A percentile compares a stretch with the other conserved stretches of the same genome.
Evolutionary conservation across 2,329 filamentous ascomycete genomes (phyloP).

Genomic region (Didymella pinodella): DNA sequence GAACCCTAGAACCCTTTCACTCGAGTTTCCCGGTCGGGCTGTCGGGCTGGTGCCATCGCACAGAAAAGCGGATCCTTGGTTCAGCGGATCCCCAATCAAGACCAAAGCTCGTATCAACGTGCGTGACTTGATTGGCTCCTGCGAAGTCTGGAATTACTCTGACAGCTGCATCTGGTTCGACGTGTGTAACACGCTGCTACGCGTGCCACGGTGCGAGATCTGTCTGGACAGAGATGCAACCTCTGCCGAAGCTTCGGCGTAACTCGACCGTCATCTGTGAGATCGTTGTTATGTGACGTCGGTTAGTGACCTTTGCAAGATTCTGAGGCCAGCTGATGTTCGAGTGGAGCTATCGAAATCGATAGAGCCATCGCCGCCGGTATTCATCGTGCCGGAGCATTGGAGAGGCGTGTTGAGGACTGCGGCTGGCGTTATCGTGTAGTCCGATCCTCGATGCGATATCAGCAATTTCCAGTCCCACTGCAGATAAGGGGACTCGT

Average conservation of each 20-base stretch:
- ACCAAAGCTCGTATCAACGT: slow-evolving; percentile 18
- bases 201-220: slow-evolving; percentile 25
- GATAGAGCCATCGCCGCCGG: slow-evolving; percentile 16
- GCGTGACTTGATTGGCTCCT: slow-evolving; percentile 21
- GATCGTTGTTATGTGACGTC: slow-evolving; percentile 26
- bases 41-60: slow-evolving; percentile 12
- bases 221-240: slow-evolving; percentile 19
- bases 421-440: slow-evolving; percentile 16
- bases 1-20: slow-evolving; percentile 24
- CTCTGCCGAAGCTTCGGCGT: slow-evolving; percentile 21
- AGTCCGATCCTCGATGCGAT: slow-evolving; percentile 1
- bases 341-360: slow-evolving; percentile 16
- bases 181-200: slow-evolving; percentile 15
- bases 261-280: slow-evolving; percentile 18
- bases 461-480: slow-evolving; percentile 14
- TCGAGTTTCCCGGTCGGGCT: slow-evolving; percentile 21
- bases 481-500: slow-evolving; percentile 8
- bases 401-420: slow-evolving; percentile 4
- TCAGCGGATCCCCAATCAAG: slow-evolving; percentile 17
- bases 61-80: slow-evolving; percentile 15
- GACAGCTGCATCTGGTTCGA: slow-evolving; percentile 15
- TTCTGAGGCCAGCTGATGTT: slow-evolving; percentile 22
- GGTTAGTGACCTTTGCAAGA: slow-evolving; percentile 15
- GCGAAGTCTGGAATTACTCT: slow-evolving; percentile 10
- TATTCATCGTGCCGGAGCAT: slow-evolving; percentile 6